Evolutionary conservation across 192 early-diverging fungal genomes (phyloP).

Genomic region (Hyaloraphidium curvatum): DNA sequence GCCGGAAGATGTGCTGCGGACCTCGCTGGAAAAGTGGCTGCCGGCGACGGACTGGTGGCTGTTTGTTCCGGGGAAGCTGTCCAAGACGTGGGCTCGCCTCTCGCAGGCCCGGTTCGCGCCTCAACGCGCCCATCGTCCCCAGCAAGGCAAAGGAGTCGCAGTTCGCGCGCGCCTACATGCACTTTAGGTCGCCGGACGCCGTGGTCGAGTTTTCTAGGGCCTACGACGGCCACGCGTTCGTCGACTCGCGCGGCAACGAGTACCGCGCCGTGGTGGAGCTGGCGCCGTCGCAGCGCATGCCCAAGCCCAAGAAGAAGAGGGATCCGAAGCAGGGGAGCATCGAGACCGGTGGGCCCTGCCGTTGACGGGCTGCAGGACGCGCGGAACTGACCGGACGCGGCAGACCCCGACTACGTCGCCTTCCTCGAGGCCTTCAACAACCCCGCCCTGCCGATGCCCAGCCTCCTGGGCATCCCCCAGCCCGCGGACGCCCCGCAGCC

Average conservation of each 20-base stretch:
- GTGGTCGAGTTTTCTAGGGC: conserved; percentile 48
- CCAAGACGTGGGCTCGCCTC: conserved; percentile 41
- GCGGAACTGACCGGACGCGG: background rate
- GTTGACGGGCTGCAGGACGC: background rate
- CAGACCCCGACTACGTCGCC: conserved; percentile 55
- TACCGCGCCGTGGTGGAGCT: conserved; percentile 58
- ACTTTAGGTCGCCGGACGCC: conserved; percentile 44
- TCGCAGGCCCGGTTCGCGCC: background rate
- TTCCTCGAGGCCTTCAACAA: conserved; percentile 52
- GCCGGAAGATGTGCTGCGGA: conserved; percentile 46
- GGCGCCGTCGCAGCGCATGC: conserved; percentile 52
- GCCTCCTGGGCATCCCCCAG: conserved; percentile 2
- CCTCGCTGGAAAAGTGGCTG: conserved; percentile 34
- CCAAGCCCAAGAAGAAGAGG: conserved; percentile 36
- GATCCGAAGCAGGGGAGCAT: conserved; percentile 61
- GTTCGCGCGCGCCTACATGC: conserved; percentile 55
- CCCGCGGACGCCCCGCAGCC: conserved; percentile 13
- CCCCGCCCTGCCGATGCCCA: background rate
- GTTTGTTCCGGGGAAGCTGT: conserved; percentile 50
- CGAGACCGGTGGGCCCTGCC: conserved; percentile 30
- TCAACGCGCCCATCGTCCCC: background rate
- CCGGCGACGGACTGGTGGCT: conserved; percentile 25
- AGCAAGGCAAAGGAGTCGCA: conserved; percentile 52
- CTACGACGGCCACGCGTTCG: conserved; percentile 60
- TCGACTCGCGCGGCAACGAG: conserved; percentile 49